Conservation (phyloP, 1,284 basidiomycete genomes). For the Pseudozyma thailandica region DNA sequence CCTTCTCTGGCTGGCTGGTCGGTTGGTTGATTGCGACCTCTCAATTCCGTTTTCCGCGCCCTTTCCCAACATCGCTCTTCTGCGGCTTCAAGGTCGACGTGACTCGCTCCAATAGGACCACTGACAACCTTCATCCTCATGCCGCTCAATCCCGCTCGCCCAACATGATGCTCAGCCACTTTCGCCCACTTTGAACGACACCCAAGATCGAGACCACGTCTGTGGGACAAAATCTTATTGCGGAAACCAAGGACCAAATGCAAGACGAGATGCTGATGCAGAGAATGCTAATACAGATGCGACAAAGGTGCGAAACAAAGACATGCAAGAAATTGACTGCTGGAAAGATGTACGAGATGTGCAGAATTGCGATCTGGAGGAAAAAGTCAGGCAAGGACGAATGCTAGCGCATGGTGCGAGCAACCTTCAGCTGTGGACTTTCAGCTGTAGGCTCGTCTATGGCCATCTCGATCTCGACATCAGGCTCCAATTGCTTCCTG, state of each 20-base stretch:
- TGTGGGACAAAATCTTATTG: neutral
- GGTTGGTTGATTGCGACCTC: too few relatives aligned
- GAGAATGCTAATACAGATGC: neutral
- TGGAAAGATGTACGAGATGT: too few relatives aligned
- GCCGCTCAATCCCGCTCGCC: too few relatives aligned
- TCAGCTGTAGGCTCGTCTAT: conserved; percentile 14
- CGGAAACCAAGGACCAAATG: neutral
- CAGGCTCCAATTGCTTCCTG: conserved; percentile 3
- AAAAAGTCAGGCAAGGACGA: too few relatives aligned
- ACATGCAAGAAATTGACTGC: neutral
- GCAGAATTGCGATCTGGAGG: too few relatives aligned
- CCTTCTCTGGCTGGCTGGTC: neutral
- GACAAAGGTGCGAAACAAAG: neutral
- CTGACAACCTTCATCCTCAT: too few relatives aligned
- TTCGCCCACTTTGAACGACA: too few relatives aligned
- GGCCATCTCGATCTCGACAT: conserved; percentile 10
- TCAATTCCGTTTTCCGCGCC: neutral
- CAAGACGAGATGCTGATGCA: neutral
- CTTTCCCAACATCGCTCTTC: neutral
- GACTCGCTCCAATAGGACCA: too few relatives aligned
- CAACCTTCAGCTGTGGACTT: neutral
- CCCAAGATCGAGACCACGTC: neutral
- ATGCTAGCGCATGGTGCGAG: conserved; percentile 18
- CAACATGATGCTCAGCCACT: too few relatives aligned
- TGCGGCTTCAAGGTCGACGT: too few relatives aligned